A percentile compares a stretch with the other conserved stretches of the same genome.
phyloP scores from a whole-genome alignment of 2,329 filamentous ascomycete species.

The Capronia americana region DNA sequence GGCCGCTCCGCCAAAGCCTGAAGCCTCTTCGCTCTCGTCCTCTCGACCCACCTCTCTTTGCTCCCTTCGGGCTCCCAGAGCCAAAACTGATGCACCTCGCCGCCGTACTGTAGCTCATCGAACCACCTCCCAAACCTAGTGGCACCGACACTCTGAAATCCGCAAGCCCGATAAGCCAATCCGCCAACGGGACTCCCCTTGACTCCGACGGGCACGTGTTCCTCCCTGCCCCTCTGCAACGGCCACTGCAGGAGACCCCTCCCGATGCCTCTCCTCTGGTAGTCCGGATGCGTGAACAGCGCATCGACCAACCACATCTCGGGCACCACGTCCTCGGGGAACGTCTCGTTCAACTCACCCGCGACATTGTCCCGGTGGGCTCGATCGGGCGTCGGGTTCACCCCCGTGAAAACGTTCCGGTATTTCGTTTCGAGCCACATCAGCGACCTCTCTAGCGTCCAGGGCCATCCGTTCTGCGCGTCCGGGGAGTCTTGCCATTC shows the following conservation, averaged over 20 bases:
- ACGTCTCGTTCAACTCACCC: not conserved
- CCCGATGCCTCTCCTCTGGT: not conserved
- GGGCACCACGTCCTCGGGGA: not conserved
- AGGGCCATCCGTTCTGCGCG: not conserved
- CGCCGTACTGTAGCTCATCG: not conserved
- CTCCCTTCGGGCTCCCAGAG: not conserved
- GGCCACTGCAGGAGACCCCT: not conserved
- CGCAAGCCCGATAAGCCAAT: not conserved
- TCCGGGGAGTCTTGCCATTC: not conserved
- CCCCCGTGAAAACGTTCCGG: not conserved
- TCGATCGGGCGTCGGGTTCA: not conserved
- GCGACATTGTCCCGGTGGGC: not conserved
- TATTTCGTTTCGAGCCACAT: not conserved
- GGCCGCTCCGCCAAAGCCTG: conserved; percentile 13
- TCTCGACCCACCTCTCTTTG: not conserved
- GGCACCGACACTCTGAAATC: not conserved
- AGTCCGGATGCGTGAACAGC: not conserved
- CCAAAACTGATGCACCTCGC: not conserved
- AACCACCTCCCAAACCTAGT: conserved; percentile 1
- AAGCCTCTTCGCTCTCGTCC: not conserved
- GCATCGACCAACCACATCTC: not conserved
- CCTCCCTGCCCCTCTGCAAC: not conserved
- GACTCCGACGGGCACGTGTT: not conserved
- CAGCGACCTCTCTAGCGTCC: not conserved
- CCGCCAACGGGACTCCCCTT: not conserved